Evolutionary conservation across 176 grass and related monocot species (phyloP), one percentile per base, ranked within the genome.

Genomic region (Eleusine coracana): DNA sequence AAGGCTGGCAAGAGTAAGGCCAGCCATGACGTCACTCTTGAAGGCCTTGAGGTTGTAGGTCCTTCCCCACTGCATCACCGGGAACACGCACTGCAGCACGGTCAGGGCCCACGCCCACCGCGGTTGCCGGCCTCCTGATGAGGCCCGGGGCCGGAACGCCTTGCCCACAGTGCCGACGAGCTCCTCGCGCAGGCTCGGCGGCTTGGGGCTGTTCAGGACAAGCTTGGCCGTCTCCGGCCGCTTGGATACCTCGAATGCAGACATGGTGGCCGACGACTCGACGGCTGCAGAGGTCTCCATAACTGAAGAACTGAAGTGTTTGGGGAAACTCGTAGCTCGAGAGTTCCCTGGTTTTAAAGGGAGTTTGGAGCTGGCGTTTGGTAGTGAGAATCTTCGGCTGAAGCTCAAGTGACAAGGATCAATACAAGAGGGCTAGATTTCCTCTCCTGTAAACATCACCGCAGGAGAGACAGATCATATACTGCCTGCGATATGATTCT

Each of bases 1-100:
- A 66, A 98, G 88, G 86, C 95, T 98, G 11, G 95, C 95, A 82
- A 98, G 95, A 54, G 95, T 98, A 0, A 98, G 85, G 44, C 95
- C 92, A 64, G 92, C 95, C 92, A 95, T 93, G 37, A 98, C 31
- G 68, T 98, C 95, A 76, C 92, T 93, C 86, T 68, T 83, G 75
- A 98, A 98, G 38, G 82, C 76, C 85, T 93, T 88, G 62, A 94
- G 70, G 66, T 67, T 88, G 77, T 98, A 98, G 81, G 5, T 89
- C 72, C 82, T 93, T 79, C 86, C 95, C 95, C 95, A 98, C 65
- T 87, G 84, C 84, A 98, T 86, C 70, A 98, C 82, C 3, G 95
- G 95, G 84, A 98, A 98, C 13, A 98, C 37, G 79, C 79, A 74
- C 83, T 88, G 80, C 70, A 94, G 74, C 15, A 73, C 87, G n/a